phyloP scores from a whole-genome alignment of 495 filamentous ascomycete genomes.

The Penicillium tannophilum region DNA sequence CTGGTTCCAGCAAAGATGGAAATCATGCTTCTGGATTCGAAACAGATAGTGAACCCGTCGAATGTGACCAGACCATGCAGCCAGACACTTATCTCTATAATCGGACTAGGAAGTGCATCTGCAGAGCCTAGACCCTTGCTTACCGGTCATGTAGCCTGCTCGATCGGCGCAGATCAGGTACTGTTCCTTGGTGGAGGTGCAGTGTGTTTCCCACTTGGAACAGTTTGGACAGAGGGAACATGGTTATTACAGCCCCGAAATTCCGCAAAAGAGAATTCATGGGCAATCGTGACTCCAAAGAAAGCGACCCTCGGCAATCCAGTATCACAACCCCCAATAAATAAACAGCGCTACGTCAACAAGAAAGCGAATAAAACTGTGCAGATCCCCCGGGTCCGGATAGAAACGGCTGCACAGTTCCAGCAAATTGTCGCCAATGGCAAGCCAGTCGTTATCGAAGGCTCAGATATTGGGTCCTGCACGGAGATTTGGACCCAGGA shows the following conservation, averaged over 20 bases:
- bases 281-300: conserved; percentile 19
- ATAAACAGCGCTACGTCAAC: conserved; percentile 1
- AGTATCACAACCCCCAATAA: background rate
- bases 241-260: conserved; percentile 42
- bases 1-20: conserved; percentile 35
- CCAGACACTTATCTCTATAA: conserved; percentile 20
- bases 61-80: conserved; percentile 16
- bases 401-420: conserved; percentile 60
- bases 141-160: conserved; percentile 61
- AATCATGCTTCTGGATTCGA: conserved; percentile 38
- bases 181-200: conserved; percentile 78
- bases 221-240: conserved; percentile 67
- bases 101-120: conserved; percentile 25
- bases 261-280: conserved; percentile 23
- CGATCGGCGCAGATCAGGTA: conserved; percentile 47
- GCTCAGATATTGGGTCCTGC: conserved; percentile 67
- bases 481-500: conserved; percentile 65
- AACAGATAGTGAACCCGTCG: conserved; percentile 16
- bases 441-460: conserved; percentile 67
- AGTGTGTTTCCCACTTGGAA: conserved; percentile 87
- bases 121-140: conserved; percentile 58
- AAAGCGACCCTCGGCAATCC: conserved; percentile 3
- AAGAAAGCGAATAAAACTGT: conserved; percentile 10
- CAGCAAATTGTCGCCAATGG: conserved; percentile 55
- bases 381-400: conserved; percentile 48